These are phyloP conservation scores for Aureobasidium pullulans DNA, from an alignment of 2,329 filamentous ascomycete genomes.

Conservation along the genomic window DNA sequence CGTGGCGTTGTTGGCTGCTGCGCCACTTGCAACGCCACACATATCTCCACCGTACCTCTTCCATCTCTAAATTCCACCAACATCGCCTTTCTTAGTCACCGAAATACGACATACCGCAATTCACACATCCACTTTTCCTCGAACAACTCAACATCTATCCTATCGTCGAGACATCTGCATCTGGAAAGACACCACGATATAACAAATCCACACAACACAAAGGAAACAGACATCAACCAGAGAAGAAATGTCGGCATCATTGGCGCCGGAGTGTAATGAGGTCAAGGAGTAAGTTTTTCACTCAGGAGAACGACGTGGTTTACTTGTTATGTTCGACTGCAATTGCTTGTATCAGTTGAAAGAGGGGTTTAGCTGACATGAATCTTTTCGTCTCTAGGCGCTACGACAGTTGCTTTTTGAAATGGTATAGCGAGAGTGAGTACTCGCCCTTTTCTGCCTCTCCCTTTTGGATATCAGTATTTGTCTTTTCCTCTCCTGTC, in stretches of 20 bases:
- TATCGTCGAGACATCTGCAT: too few relatives aligned
- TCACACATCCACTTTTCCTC: neutral
- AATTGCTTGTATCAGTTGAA: neutral
- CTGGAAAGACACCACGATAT: neutral
- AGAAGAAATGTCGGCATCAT: slow-evolving; percentile 74
- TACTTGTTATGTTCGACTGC: too few relatives aligned
- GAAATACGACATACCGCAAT: neutral
- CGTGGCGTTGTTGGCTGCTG: neutral
- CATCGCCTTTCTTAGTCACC: neutral
- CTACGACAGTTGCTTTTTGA: slow-evolving; percentile 95
- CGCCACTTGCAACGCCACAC: neutral
- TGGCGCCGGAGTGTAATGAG: slow-evolving; percentile 91
- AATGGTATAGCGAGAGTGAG: slow-evolving; percentile 99
- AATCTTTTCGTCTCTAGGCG: slow-evolving; percentile 47
- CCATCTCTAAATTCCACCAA: neutral
- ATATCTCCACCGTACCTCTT: neutral
- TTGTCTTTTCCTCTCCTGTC: neutral
- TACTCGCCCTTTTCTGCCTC: neutral
- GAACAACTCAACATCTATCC: too few relatives aligned
- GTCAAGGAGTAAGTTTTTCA: slow-evolving; percentile 70
- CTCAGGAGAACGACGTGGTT: too few relatives aligned
- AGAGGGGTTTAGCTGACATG: neutral
- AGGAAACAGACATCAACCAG: neutral
- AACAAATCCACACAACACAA: too few relatives aligned
- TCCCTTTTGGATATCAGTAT: neutral